These are phyloP conservation scores for Fragilaria radians DNA, from an alignment of 108 stramenopile species.

Conservation along the genomic window DNA sequence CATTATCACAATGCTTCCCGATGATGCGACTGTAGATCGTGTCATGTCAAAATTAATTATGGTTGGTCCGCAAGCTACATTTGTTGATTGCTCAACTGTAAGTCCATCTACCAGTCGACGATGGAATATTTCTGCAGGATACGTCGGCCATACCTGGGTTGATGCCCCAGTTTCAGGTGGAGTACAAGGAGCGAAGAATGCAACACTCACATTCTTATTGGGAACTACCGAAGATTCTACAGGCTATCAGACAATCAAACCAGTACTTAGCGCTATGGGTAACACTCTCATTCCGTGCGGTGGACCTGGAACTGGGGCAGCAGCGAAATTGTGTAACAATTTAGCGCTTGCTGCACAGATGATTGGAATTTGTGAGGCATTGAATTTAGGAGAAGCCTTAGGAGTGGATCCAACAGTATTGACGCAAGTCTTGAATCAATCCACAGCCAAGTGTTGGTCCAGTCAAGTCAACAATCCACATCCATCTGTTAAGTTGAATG, in stretches of 20 bases:
- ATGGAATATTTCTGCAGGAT: slow-evolving; percentile 16
- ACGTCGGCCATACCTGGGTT: slow-evolving; percentile 17
- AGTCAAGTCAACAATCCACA: slow-evolving; percentile 91
- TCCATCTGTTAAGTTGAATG: slow-evolving; percentile 65
- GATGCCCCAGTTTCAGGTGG: slow-evolving; percentile 97
- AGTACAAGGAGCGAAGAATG: slow-evolving; percentile 72
- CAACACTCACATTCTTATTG: slow-evolving; percentile 92
- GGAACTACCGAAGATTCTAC: slow-evolving; percentile 43
- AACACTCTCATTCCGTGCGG: slow-evolving; percentile 71
- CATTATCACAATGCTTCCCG: slow-evolving; percentile 80
- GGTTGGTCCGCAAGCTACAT: slow-evolving; percentile 3
- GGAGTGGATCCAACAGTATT: slow-evolving; percentile 85
- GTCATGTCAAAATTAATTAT: slow-evolving; percentile 24
- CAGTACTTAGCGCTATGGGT: slow-evolving; percentile 72
- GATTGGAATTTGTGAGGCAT: slow-evolving; percentile 89
- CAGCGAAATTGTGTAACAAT: slow-evolving; percentile 93
- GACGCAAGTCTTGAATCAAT: slow-evolving; percentile 86
- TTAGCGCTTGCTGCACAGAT: slow-evolving; percentile 88
- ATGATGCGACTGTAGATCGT: slow-evolving; percentile 27
- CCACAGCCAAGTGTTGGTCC: slow-evolving; percentile 91
- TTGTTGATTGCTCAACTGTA: slow-evolving; percentile 82
- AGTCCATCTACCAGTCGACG: slow-evolving; percentile 41
- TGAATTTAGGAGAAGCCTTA: slow-evolving; percentile 84
- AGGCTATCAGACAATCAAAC: slow-evolving; percentile 35
- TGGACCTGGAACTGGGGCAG: slow-evolving; percentile 71